Base-by-base conservation (phyloP, 2,329 filamentous ascomycete species). In the Nemania diffusa region DNA sequence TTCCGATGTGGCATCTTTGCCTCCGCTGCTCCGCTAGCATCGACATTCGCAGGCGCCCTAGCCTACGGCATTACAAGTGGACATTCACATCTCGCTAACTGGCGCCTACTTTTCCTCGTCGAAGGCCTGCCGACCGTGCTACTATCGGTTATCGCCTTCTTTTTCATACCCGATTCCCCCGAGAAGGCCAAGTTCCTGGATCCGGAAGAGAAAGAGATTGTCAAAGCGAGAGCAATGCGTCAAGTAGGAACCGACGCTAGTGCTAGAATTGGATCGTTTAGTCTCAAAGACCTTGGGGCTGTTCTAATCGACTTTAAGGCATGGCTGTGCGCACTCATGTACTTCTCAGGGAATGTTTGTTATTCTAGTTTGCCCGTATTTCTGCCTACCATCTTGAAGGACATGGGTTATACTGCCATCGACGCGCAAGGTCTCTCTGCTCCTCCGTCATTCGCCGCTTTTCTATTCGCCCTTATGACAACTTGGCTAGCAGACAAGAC, bases 291-390 rank as follows among this genome's bases (percentile, higher is more conserved):
- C 71, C 82, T 92, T 46, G 74, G 86, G 11, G 80, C 85, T 67
- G 87, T 88, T 2, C 78, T 92, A 15, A 71, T 76, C 51, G 91
- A 93, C 78, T 88, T 89, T 0, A 90, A 90, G 72, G 87, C 87
- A 64, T 95, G 92, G 81, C 81, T 95, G 40, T 92, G 92, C 3
- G 91, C 92, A 0, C 79, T 88, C 71, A 97, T 97, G 87, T 92
- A 97, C 83, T 94, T 97, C 82, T 89, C 90, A 78, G 89, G 91
- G 76, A 97, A 97, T 79, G 91, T 96, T 74, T 91, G 92, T 17
- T 97, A 97, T 82, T 90, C 90, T 73, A 95, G 91, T 32, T 88
- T 97, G 77, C 93, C 94, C 2, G 92, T 96, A 58, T 97, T 97
- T 78, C 85, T 97, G 2, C 93, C 93, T 40, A 93, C 91, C 27